Base-by-base conservation (phyloP, 768 basidiomycete species). In the Mycena latifolia region DNA sequence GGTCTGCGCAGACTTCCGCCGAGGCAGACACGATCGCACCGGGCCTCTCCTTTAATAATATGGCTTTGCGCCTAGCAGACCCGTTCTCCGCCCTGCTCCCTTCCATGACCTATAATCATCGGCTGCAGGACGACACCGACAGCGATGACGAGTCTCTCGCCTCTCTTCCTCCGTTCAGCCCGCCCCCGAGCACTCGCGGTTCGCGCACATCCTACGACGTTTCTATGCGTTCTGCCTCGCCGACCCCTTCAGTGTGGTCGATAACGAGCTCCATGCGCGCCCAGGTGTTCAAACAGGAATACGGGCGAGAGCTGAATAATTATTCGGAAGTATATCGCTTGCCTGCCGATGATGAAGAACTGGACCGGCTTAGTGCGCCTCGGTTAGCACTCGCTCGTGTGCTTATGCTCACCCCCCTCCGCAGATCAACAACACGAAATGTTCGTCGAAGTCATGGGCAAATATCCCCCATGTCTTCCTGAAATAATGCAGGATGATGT, bases 321-420 rank as follows among this genome's bases (percentile, higher is more conserved):
- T 90, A 91, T 69, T 93, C 92, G 2, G 91, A 93, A 48, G 84
- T 94, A 2, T 94, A 94, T 72, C 85, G 85, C 46, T 80, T 94
- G 28, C 91, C 93, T 15, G 93, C 92, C 28, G 93, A 94, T 67
- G 89, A 90, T 10, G 91, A 92, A 70, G 93, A 94, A 69, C 77
- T 92, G 27, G 83, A 87, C 33, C 85, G 92, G 63, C 84, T 92
- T 39, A 84, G 92, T 92, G 67, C 50, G 86, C 77, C 22, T 27
- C 43, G 55, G 15, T 25, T 25, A 8, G 7, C n/a, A n/a, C 39
- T 37, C 35, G 14, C 33, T 54, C 61, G 60, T 66, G 58, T 39
- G 55, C 47, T 9, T 20, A 55, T 25, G 51, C 28, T 56, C 27
- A 67, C 69, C 58, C 53, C 39, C 9, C 37, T 51, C 61, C 55